Base-by-base conservation (phyloP, 2,329 filamentous ascomycete genomes). In the Arthrobotrys musiformis region DNA sequence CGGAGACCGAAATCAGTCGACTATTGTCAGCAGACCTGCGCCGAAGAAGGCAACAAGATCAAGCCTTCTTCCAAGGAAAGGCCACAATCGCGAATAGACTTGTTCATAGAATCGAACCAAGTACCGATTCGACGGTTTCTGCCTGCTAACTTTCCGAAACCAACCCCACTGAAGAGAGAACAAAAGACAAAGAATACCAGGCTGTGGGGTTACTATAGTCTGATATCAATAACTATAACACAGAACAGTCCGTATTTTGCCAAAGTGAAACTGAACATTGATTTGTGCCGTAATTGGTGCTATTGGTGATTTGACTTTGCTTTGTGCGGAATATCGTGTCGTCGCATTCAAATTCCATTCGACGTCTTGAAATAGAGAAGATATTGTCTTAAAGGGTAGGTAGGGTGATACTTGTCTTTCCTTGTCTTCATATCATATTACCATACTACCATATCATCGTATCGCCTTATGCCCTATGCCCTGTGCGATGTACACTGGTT, bases 281-380 rank as follows among this genome's bases (percentile, higher is more conserved):
- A 77, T 77, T 77, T 77, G 73, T 77, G 66, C 73, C 73, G 73
- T 67, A 77, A 70, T 77, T 77, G 73, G 73, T 70, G 73, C 73
- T 77, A 62, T 77, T 77, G 73, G 73, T 77, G 73, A 77, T 77
- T 77, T 77, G 66, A 70, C 73, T 77, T 77, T 77, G 73, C 73
- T 77, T 77, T 77, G 73, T 70, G 66, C 73, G 73, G 60, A 77
- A 77, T 56, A 77, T 64, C 66, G 42, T 64, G 63, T 70, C 58
- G 33, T 66, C 60, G 66, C 48, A 70, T 70, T 30, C 56, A 35
- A 77, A 77, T 70, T 69, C 60, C 66, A 62, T 70, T 70, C 60
- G 60, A 58, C 70, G 35, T 61, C 52, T 67, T 72, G 56, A 70
- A n/a, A 56, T 50, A 48, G 15, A 62, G 28, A 28, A 15, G n/a